Base-by-base conservation (phyloP, 768 basidiomycete genomes). In the Phlebiopsis flavidoalba region DNA sequence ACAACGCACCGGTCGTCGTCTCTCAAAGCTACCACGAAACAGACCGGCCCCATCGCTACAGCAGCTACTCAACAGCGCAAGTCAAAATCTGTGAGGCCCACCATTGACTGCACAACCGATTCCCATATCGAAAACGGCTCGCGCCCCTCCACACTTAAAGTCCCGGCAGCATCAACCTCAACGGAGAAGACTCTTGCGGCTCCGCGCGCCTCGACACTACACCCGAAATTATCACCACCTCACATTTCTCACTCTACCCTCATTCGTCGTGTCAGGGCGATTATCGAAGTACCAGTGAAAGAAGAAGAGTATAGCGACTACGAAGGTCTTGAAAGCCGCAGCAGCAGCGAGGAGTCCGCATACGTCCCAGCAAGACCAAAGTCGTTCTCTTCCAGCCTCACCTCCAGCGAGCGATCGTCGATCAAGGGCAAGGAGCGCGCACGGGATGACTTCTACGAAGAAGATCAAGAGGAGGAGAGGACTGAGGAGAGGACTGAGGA, bases 241-340 rank as follows among this genome's bases (percentile, higher is more conserved):
- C 53, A 40, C 12, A 53, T 35, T 22, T 53, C 51, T n/a, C 60
- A 21, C 36, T 36, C 53, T 54, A 40, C 15, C 53, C 62, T 90
- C 15, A 77, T 90, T 46, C 82, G 88, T 21, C 83, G 85, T 36
- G 88, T 90, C 8, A 81, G 83, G 21, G 85, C 88, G 26, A 69
- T 77, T 2, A 69, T 82, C 6, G 77, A 89, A 19, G 74, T 89
- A 0, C 76, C 80, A 36, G 82, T 89, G 40, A 89, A 90, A 66
- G 79, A 79, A 58, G 87, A 89, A 70, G 84, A 83, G 3, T 75
- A 74, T 1, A 75, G 77, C 3, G 74, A 74, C n/a, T 78, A 78
- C 6, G 73, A 60, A 33, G 51, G 8, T 8, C 36, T 49, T 12
- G 46, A 19, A 71, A 59, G 69, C n/a, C 70, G 75, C 55, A 69